These are phyloP conservation scores for Pythium phragmitis DNA, from an alignment of 352 stramenopile genomes.

Conservation along the genomic window DNA sequence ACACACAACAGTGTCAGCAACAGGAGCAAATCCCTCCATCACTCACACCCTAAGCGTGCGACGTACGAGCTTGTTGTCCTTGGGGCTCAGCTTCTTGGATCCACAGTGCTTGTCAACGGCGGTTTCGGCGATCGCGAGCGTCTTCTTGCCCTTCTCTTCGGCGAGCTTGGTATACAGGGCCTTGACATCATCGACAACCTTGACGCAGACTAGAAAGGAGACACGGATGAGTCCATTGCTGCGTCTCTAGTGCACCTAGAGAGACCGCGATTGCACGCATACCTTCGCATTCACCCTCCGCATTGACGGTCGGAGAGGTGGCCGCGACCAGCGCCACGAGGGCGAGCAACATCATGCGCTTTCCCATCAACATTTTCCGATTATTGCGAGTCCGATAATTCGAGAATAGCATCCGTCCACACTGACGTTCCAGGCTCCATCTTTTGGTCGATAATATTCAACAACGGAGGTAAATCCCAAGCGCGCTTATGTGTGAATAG, in stretches of 20 bases:
- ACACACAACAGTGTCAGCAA: background rate
- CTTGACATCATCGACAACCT: conserved; percentile 90
- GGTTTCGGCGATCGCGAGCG: conserved; percentile 70
- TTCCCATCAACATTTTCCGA: conserved; percentile 42
- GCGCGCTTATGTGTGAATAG: conserved; percentile 18
- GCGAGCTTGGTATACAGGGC: conserved; percentile 57
- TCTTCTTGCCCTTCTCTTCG: conserved; percentile 77
- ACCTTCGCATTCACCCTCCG: conserved; percentile 90
- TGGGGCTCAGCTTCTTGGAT: conserved; percentile 76
- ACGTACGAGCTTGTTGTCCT: conserved; percentile 91
- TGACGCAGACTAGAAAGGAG: conserved; percentile 83
- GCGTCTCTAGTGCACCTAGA: background rate
- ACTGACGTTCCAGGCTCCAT: conserved; percentile 21
- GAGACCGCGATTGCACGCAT: conserved; percentile 15
- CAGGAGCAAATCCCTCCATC: background rate
- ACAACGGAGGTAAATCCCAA: conserved; percentile 23
- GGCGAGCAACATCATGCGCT: conserved; percentile 60
- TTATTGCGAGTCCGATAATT: conserved; percentile 23
- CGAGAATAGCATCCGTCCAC: conserved; percentile 25
- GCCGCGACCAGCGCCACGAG: conserved; percentile 62
- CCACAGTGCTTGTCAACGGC: conserved; percentile 86
- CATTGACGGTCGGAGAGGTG: conserved; percentile 35
- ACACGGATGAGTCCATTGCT: background rate
- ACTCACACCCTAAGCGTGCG: background rate
- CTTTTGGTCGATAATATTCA: conserved; percentile 15